A percentile compares a stretch with the other conserved stretches of the same genome.
These are phyloP conservation scores for Ganoderma meredithae DNA, from an alignment of 1,284 basidiomycete species.

Conservation along the genomic window DNA sequence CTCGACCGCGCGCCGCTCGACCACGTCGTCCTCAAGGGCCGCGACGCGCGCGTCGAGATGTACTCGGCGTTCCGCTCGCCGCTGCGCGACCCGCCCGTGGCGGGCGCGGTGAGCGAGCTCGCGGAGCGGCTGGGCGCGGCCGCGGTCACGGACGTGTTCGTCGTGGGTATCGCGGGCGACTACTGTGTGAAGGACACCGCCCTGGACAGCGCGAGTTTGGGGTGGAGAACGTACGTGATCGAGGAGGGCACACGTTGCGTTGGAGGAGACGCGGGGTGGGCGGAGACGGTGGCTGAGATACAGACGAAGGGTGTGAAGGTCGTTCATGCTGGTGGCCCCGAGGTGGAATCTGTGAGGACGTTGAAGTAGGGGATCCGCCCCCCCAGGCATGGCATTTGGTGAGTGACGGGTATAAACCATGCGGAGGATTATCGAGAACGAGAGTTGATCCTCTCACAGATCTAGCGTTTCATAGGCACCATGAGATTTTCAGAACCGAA, in stretches of 20 bases:
- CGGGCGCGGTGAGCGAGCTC: constrained; percentile 44
- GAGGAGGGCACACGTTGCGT: constrained; percentile 46
- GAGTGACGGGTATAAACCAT: neutral
- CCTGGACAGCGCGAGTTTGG: constrained; percentile 52
- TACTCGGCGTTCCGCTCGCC: constrained; percentile 57
- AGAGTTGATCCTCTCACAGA: neutral
- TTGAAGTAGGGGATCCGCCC: neutral
- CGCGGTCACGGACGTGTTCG: constrained; percentile 53
- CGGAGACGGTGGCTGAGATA: constrained; percentile 34
- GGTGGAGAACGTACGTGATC: constrained; percentile 49
- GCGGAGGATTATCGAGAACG: neutral
- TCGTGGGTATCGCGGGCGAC: constrained; percentile 69
- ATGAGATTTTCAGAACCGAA: neutral
- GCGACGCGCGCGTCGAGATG: constrained; percentile 53
- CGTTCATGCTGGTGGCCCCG: constrained; percentile 36
- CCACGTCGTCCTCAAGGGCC: constrained; percentile 45
- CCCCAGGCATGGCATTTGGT: neutral
- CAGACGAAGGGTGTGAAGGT: constrained; percentile 38
- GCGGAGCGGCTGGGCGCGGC: constrained; percentile 43
- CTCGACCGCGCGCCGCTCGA: constrained; percentile 44
- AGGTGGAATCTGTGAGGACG: constrained; percentile 34
- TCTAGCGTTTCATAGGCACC: neutral
- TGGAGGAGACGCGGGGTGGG: constrained; percentile 40
- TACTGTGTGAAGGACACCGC: constrained; percentile 60
- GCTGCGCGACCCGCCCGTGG: constrained; percentile 44